Conservation (phyloP, 2,329 filamentous ascomycete genomes). For the Aspergillus neotritici region DNA sequence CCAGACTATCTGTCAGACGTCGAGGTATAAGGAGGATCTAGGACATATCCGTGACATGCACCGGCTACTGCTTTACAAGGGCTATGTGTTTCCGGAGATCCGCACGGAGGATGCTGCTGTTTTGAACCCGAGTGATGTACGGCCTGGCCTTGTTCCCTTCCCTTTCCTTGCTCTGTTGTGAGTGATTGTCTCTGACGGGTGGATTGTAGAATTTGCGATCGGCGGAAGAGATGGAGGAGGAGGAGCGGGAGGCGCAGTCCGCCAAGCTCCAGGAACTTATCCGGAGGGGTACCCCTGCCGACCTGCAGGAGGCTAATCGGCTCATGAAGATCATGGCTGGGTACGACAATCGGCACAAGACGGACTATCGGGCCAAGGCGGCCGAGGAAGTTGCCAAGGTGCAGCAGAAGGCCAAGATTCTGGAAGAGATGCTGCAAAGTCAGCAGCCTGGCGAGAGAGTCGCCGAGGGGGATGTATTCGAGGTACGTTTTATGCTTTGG, state of each 20-base stretch:
- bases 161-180: not conserved
- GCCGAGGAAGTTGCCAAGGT: conserved; percentile 92
- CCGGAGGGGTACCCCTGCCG: conserved; percentile 80
- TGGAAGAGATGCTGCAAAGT: conserved; percentile 87
- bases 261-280: conserved; percentile 98
- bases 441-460: conserved; percentile 78
- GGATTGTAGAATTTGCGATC: conserved; percentile 75
- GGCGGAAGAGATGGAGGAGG: conserved; percentile 97
- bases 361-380: conserved; percentile 94
- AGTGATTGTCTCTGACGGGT: conserved; percentile 22
- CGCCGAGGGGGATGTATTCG: conserved; percentile 62
- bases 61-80: conserved; percentile 88
- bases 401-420: conserved; percentile 84
- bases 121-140: conserved; percentile 90
- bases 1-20: conserved; percentile 96
- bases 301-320: conserved; percentile 92
- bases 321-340: conserved; percentile 99
- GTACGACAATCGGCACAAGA: conserved; percentile 91
- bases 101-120: conserved; percentile 91
- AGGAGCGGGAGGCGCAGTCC: conserved; percentile 88
- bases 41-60: conserved; percentile 99
- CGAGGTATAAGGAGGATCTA: conserved; percentile 92
- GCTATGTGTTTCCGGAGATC: conserved; percentile 90
- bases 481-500: conserved; percentile 40
- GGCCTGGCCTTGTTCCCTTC: conserved; percentile 32